Evolutionary conservation across 495 filamentous ascomycete genomes (phyloP), one percentile per base, ranked within the genome.

Genomic region (Articulospora tetracladia): DNA sequence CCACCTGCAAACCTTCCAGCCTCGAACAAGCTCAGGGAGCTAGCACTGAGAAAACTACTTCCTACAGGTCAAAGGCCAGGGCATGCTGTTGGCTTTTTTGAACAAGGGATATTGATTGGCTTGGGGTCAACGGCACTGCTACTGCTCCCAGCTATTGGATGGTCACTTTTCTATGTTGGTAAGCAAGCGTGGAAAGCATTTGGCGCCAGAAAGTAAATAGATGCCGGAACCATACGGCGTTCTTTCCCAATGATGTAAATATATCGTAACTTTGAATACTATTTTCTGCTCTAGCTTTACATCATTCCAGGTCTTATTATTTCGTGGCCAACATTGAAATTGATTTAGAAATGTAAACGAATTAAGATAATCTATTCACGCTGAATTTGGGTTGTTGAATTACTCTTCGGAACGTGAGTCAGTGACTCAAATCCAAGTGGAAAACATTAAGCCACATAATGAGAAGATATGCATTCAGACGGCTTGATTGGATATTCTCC

Each of bases 151-250:
- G 3, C 54, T 12, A 0, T 59, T 0, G 56, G 55, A 7, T 63
- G 46, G 44, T 27, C 41, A 15, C 13, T 49, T 1, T 57, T 62
- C 36, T 50, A 12, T 52, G 59, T 6, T 75, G 76, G 1, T 75
- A 77, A 44, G 30, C 30, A 55, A 34, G 32, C 7, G 4, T 55
- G 53, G 53, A 55, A 44, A 50, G 4, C 25, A 12, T 7, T 50
- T 50, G 47, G 47, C 20, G 47, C 8, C 2, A 50, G 20, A 25
- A 26, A n/a, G 24, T 50, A 12, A 50, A 26, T 25, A 25, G 20
- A 3, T 44, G 39, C n/a, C 4, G 3, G n/a, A 17, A 11, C 8
- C 10, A 15, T 44, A 12, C 3, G 17, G 17, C 4, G 17, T 44
- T 12, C n/a, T n/a, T n/a, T n/a, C n/a, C n/a, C n/a, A n/a, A n/a